Conservation (phyloP, 257 asterid genomes). For the Nicotiana tomentosiformis region DNA sequence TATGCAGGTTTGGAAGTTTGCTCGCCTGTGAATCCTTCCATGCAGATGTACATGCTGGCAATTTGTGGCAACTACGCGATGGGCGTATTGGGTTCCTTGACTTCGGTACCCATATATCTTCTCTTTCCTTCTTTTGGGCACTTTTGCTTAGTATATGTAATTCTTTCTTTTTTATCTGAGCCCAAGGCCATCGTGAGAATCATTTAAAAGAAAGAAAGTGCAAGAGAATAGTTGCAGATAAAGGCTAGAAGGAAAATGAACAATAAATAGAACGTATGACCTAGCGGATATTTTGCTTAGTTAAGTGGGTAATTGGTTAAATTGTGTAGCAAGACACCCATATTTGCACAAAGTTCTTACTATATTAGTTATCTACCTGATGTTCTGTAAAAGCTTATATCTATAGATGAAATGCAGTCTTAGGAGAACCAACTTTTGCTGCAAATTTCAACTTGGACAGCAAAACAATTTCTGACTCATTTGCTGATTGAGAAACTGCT, state of each 20-base stretch:
- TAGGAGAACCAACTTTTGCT: not conserved
- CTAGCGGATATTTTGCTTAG: not conserved
- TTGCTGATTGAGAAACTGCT: not conserved
- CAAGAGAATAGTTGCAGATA: not conserved
- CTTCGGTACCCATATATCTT: slow-evolving; percentile 48
- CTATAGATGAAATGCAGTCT: not conserved
- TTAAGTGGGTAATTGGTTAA: not conserved
- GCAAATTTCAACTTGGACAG: slow-evolving; percentile 2
- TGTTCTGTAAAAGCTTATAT: not conserved
- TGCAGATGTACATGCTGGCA: slow-evolving; percentile 98
- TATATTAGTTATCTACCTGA: not conserved
- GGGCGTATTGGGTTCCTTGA: slow-evolving; percentile 99
- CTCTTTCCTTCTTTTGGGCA: not conserved
- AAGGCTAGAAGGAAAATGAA: not conserved
- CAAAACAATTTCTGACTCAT: not conserved
- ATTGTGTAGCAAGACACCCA: not conserved
- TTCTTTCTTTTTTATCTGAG: not conserved
- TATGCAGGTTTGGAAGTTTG: slow-evolving; percentile 90
- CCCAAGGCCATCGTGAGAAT: not conserved
- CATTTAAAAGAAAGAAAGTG: not conserved
- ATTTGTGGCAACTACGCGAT: slow-evolving; percentile 88
- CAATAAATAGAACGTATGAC: not conserved
- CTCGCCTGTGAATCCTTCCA: slow-evolving; percentile 92
- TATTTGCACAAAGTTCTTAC: not conserved
- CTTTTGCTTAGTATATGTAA: not conserved